Conservation (phyloP, 2,329 filamentous ascomycete genomes). For the Fusarium penzigii region DNA sequence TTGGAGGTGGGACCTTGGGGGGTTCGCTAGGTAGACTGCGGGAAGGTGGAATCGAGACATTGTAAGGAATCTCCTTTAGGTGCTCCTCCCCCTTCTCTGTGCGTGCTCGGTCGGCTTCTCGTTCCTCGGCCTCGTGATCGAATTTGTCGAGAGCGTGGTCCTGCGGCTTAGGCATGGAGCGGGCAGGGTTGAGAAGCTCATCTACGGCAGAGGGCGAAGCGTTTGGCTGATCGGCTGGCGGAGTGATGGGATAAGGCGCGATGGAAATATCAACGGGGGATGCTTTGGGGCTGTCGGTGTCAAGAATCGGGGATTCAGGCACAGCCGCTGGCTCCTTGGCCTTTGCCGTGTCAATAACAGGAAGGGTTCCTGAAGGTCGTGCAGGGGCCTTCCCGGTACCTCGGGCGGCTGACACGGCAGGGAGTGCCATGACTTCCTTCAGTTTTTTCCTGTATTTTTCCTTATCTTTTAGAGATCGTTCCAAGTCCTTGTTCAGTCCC, state of each 20-base stretch:
- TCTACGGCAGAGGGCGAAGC: slow-evolving; percentile 45
- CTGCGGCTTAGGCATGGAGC: slow-evolving; percentile 61
- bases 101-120: slow-evolving; percentile 45
- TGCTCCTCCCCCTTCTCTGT: slow-evolving; percentile 46
- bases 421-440: slow-evolving; percentile 66
- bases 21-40: slow-evolving; percentile 55
- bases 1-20: slow-evolving; percentile 54
- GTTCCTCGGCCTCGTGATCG: slow-evolving; percentile 56
- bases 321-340: slow-evolving; percentile 18
- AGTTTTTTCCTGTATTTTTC: slow-evolving; percentile 89
- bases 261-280: slow-evolving; percentile 62
- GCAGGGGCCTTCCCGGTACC: slow-evolving; percentile 9
- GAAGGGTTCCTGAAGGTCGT: slow-evolving; percentile 12
- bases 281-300: slow-evolving; percentile 51
- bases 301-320: slow-evolving; percentile 51
- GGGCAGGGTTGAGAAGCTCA: slow-evolving; percentile 56
- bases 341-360: slow-evolving; percentile 27
- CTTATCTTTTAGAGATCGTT: slow-evolving; percentile 89
- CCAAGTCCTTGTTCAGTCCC: slow-evolving; percentile 91
- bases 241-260: slow-evolving; percentile 66
- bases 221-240: slow-evolving; percentile 54
- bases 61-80: slow-evolving; percentile 51
- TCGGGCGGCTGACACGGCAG: slow-evolving; percentile 34
- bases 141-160: slow-evolving; percentile 60
- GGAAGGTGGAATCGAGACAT: slow-evolving; percentile 55